Evolutionary conservation across 495 filamentous ascomycete genomes (phyloP).

Genomic region (Xylaria intraflava): DNA sequence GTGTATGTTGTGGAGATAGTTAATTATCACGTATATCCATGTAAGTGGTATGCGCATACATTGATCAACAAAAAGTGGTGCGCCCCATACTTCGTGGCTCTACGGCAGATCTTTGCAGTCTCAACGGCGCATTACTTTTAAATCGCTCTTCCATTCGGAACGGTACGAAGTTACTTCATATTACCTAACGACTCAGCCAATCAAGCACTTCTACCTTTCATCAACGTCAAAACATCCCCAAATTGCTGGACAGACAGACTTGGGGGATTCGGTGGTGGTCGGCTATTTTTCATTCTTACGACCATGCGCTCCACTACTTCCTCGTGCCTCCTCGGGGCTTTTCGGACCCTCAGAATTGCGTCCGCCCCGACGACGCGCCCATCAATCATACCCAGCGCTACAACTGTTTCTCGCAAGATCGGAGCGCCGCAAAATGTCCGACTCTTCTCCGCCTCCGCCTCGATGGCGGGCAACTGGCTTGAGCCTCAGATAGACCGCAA

Average conservation of each 20-base stretch:
- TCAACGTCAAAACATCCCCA: background rate
- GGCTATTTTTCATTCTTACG: constrained; percentile 7
- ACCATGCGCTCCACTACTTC: constrained; percentile 37
- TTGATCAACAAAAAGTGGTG: no score
- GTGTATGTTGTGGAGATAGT: no score
- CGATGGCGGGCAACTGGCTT: constrained; percentile 64
- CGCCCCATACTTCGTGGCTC: no score
- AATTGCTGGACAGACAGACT: background rate
- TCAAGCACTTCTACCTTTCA: constrained; percentile 1
- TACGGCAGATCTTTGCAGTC: no score
- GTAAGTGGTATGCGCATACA: no score
- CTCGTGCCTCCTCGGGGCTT: constrained; percentile 35
- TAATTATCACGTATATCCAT: no score
- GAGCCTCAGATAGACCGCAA: constrained; percentile 66
- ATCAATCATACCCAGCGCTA: constrained; percentile 23
- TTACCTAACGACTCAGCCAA: background rate
- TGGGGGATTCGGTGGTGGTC: constrained; percentile 6
- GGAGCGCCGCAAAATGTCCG: constrained; percentile 36
- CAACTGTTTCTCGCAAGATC: constrained; percentile 12
- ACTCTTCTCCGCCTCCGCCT: constrained; percentile 68
- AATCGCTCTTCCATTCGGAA: no score
- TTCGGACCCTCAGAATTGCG: constrained; percentile 38
- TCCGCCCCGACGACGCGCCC: constrained; percentile 23
- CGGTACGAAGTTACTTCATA: no score
- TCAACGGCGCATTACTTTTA: no score